Evolutionary conservation across 768 basidiomycete species (phyloP).

Genomic region (Lactarius hatsudake): DNA sequence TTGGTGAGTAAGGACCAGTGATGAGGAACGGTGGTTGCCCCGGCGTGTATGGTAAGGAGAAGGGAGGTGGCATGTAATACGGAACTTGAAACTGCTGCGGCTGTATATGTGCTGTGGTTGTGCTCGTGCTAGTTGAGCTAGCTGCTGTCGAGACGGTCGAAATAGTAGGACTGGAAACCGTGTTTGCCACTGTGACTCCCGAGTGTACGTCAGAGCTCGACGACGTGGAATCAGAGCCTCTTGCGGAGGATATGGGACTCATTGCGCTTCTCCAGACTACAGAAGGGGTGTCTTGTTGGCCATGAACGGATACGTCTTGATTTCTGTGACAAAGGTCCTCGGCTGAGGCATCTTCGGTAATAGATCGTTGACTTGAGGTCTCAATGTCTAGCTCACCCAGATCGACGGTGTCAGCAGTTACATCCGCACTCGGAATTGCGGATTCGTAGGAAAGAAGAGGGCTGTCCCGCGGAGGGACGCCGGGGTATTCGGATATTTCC

Average conservation of each 20-base stretch:
- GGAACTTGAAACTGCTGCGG: constrained; percentile 31
- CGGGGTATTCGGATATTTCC: constrained; percentile 5
- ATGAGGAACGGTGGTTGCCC: constrained; percentile 27
- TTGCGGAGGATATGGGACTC: constrained; percentile 12
- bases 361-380: neutral
- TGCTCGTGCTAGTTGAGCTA: constrained; percentile 9
- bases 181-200: neutral
- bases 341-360: neutral
- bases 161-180: constrained; percentile 12
- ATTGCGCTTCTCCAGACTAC: constrained; percentile 8
- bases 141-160: neutral
- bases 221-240: constrained; percentile 9
- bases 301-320: neutral
- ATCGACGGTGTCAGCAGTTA: neutral
- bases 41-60: constrained; percentile 32
- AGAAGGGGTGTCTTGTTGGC: constrained; percentile 8
- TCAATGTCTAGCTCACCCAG: neutral
- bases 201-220: constrained; percentile 7
- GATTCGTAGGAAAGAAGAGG: constrained; percentile 13
- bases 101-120: constrained; percentile 30
- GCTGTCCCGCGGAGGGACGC: constrained; percentile 5
- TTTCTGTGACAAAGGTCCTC: neutral
- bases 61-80: constrained; percentile 41
- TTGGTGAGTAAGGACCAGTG: constrained; percentile 30
- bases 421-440: neutral